Evolutionary conservation across 148 eudicot genomes (phyloP).

Genomic region (Bassia scoparia): DNA sequence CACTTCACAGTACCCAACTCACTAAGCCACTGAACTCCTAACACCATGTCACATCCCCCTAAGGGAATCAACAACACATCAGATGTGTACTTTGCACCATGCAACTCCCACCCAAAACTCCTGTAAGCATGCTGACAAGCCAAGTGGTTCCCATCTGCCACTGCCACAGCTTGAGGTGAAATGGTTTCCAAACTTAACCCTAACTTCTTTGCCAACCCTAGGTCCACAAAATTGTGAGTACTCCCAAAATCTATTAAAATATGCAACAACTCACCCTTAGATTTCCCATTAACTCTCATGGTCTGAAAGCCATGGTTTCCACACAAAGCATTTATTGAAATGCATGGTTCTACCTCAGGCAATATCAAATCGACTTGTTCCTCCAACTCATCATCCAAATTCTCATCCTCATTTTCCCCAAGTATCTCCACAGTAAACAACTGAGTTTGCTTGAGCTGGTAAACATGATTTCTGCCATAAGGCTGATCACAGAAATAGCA

Average conservation of each 20-base stretch:
- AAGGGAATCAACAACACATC: no score
- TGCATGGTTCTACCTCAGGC: background rate
- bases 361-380: background rate
- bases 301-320: background rate
- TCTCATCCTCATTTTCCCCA: background rate
- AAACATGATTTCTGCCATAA: background rate
- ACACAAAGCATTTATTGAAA: constrained; percentile 2
- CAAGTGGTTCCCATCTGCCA: no score
- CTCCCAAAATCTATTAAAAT: constrained; percentile 4
- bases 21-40: no score
- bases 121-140: no score
- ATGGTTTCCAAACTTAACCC: background rate
- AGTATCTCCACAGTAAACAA: background rate
- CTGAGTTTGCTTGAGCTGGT: background rate
- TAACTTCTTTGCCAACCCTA: background rate
- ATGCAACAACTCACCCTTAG: background rate
- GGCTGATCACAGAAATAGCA: constrained; percentile 10
- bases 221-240: background rate
- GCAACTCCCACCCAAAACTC: no score
- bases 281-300: background rate
- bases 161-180: background rate
- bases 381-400: no score
- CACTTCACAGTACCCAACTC: no score
- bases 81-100: no score
- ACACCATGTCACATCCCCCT: no score